Evolutionary conservation across 129 eudicot genomes (phyloP).

Genomic region (Tagetes patula): DNA sequence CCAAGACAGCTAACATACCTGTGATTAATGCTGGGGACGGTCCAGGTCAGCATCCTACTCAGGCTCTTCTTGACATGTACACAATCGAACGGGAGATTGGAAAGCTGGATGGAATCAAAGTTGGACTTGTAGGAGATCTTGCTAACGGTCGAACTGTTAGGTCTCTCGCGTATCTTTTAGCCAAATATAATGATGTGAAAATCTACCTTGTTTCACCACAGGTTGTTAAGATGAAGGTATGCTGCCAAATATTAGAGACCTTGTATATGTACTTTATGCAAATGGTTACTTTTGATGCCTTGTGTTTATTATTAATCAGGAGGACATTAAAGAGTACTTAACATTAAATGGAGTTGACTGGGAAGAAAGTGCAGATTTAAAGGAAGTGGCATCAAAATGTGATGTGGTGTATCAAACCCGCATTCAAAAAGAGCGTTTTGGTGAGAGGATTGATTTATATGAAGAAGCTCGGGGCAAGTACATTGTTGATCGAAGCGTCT

Average conservation of each 20-base stretch:
- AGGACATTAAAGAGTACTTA: constrained; percentile 82
- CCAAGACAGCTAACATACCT: constrained; percentile 77
- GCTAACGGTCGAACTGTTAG: constrained; percentile 93
- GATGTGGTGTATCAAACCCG: constrained; percentile 98
- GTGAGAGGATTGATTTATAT: constrained; percentile 69
- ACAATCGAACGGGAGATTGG: constrained; percentile 91
- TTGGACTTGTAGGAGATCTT: constrained; percentile 95
- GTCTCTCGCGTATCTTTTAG: constrained; percentile 85
- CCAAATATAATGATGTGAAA: constrained; percentile 77
- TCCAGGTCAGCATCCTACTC: constrained; percentile 97
- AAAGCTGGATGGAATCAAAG: constrained; percentile 85
- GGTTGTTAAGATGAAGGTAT: constrained; percentile 91
- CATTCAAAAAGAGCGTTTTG: constrained; percentile 86
- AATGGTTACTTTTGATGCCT: not conserved
- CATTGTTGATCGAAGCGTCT: constrained; percentile 63
- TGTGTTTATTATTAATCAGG: constrained; percentile 42
- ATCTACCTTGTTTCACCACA: constrained; percentile 87
- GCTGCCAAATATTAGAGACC: not conserved
- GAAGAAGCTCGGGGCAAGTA: constrained; percentile 93
- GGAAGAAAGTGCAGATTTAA: constrained; percentile 88
- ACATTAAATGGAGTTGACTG: constrained; percentile 72
- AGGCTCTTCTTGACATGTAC: constrained; percentile 94
- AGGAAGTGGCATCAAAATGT: constrained; percentile 90
- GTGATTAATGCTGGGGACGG: constrained; percentile 98
- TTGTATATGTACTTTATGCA: not conserved